Percentiles rank a stretch among this genome's conserved stretches.
These are phyloP conservation scores for Ogataea nitratoaversa DNA, from an alignment of 805 yeast species.

Conservation along the genomic window DNA sequence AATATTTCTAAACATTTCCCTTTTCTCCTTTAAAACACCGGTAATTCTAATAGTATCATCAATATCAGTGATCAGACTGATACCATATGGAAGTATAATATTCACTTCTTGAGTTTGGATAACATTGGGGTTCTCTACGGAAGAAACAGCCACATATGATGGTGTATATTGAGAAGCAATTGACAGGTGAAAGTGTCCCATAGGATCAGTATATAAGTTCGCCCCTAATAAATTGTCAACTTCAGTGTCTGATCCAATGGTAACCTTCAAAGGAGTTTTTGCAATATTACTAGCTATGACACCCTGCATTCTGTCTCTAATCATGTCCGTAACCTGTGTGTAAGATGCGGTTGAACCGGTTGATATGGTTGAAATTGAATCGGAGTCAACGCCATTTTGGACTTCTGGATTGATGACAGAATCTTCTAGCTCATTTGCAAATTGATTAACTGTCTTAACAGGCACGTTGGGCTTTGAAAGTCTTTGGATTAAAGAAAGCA, in stretches of 20 bases:
- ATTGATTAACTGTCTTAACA: conserved; percentile 28
- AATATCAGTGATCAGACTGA: conserved; percentile 81
- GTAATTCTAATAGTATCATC: conserved; percentile 93
- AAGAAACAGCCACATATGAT: conserved; percentile 47
- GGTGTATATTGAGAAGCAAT: conserved; percentile 60
- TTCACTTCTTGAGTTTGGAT: conserved; percentile 42
- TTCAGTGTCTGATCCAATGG: conserved; percentile 48
- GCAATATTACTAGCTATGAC: conserved; percentile 69
- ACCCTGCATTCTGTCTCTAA: conserved; percentile 63
- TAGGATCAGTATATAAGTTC: conserved; percentile 51
- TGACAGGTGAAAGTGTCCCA: conserved; percentile 61
- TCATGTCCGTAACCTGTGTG: conserved; percentile 24
- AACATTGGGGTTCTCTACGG: conserved; percentile 43
- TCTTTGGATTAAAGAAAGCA: conserved; percentile 67
- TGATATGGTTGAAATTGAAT: conserved; percentile 17
- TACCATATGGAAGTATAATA: conserved; percentile 42
- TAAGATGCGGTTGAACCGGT: conserved; percentile 11
- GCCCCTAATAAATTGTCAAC: conserved; percentile 26
- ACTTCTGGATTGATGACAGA: conserved; percentile 27
- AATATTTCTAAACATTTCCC: conserved; percentile 75
- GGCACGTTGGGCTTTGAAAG: conserved; percentile 41
- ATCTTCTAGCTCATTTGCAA: conserved; percentile 36
- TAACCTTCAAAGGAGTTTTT: conserved; percentile 47
- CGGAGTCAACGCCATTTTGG: conserved; percentile 13
- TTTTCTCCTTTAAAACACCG: conserved; percentile 84